Conservation (phyloP, 176 grass and related monocot species). For the Miscanthus lutarioriparius region DNA sequence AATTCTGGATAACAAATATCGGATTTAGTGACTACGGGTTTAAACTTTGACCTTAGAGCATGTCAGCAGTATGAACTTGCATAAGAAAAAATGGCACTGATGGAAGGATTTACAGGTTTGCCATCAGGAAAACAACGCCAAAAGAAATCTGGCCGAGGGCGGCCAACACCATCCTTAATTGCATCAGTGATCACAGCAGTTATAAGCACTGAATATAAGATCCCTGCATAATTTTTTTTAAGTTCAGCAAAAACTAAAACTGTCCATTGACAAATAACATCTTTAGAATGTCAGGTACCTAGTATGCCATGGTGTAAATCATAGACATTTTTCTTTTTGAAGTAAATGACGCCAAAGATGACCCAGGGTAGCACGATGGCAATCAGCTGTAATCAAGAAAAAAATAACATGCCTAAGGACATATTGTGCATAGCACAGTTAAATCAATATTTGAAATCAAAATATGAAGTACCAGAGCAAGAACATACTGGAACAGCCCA, state of each 20-base stretch:
- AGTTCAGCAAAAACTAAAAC: conserved; percentile 10
- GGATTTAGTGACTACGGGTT: not conserved
- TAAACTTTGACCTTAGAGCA: not conserved
- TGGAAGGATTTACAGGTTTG: conserved; percentile 40
- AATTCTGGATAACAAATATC: conserved; percentile 42
- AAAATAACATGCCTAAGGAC: not conserved
- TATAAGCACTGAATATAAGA: conserved; percentile 68
- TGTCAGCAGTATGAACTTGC: not conserved
- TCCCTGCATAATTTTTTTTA: conserved; percentile 41
- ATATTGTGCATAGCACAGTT: not conserved
- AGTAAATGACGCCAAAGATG: conserved; percentile 56
- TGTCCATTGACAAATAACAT: conserved; percentile 14
- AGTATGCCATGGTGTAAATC: conserved; percentile 76
- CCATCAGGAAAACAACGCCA: conserved; percentile 84
- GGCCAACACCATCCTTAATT: conserved; percentile 72
- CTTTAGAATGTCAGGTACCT: conserved; percentile 34
- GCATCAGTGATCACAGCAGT: conserved; percentile 73
- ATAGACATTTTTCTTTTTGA: conserved; percentile 73
- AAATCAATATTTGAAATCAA: conserved; percentile 9
- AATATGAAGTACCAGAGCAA: not conserved
- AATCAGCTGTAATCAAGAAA: conserved; percentile 48
- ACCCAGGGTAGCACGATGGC: conserved; percentile 47
- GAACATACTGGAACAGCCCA: conserved; percentile 71
- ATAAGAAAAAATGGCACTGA: not conserved
- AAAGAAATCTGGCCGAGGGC: conserved; percentile 79